Evolutionary conservation across 768 basidiomycete species (phyloP), one percentile per base, ranked within the genome.

Genomic region (Coprinopsis strossmayeri): DNA sequence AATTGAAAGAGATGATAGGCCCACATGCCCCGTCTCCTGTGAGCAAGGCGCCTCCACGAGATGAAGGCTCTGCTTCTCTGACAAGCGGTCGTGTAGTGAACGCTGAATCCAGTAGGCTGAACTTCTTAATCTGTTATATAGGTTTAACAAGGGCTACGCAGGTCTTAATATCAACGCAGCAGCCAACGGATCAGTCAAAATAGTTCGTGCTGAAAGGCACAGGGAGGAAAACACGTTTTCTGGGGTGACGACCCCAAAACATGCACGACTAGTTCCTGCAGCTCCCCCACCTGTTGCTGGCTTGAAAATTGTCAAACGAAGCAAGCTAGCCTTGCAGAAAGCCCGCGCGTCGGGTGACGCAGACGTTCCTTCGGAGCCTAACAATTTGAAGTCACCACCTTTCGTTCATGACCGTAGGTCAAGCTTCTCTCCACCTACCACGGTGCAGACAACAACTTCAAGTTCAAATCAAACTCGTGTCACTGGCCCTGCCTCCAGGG

Each of bases 231-330:
- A 7, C 7, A 7, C 30, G 30, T 7, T 32, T 7, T 15, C 35
- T 15, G 43, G 35, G 18, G 26, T 15, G 17, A 39, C 32, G 10
- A 43, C 39, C 11, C 30, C 42, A 3, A 49, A 47, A 24, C 44
- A 56, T 24, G 17, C 32, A 3, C 38, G 34, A 7, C 12, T 30
- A 7, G 12, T 37, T 2, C 46, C 38, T 20, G 30, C 26, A 18
- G 34, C 20, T 28, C 68, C 70, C 3, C 63, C 62, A 34, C 65
- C 69, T 1, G 61, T 76, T 20, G 69, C 70, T 41, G 77, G 70
- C 37, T 58, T 77, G 32, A 70, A 67, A 26, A 74, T 78, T n/a
- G 68, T 78, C 23, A 79, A 78, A 53, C 65, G 74, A 39, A 54
- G 57, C 17, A 62, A 60, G 45, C 32, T 39, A 1, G 27, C 49